Evolutionary conservation across 352 stramenopile species (phyloP).

Genomic region (Pythium pectinolyticum): DNA sequence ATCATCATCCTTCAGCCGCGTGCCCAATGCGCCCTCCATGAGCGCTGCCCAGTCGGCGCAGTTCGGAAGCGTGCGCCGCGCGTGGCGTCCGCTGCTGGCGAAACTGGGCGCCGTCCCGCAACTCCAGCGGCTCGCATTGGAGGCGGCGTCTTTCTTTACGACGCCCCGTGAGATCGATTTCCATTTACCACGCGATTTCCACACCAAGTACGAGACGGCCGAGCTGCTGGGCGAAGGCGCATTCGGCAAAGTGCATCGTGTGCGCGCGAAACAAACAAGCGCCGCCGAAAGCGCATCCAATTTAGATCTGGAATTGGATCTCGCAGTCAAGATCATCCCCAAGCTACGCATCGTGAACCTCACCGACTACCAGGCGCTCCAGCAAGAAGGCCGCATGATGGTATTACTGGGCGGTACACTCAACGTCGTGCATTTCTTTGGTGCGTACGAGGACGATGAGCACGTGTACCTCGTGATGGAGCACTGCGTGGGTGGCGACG

Average conservation of each 20-base stretch:
- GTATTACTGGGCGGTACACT: slow-evolving; percentile 70
- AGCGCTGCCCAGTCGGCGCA: slow-evolving; percentile 1
- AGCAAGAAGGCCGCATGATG: slow-evolving; percentile 80
- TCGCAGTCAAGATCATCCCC: slow-evolving; percentile 77
- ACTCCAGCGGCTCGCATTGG: slow-evolving; percentile 51
- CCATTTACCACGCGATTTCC: slow-evolving; percentile 53
- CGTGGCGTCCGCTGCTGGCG: slow-evolving; percentile 52
- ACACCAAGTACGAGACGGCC: slow-evolving; percentile 46
- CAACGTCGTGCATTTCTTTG: slow-evolving; percentile 84
- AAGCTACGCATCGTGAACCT: slow-evolving; percentile 64
- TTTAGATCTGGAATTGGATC: too few relatives aligned
- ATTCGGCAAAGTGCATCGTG: slow-evolving; percentile 66
- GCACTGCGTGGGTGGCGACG: slow-evolving; percentile 72
- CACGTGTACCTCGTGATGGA: slow-evolving; percentile 83
- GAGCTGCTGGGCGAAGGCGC: slow-evolving; percentile 69
- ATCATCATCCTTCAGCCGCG: slow-evolving; percentile 25
- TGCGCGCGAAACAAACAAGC: slow-evolving; percentile 27
- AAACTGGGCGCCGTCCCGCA: slow-evolving; percentile 39
- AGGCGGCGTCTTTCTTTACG: slow-evolving; percentile 66
- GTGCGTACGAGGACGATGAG: slow-evolving; percentile 71
- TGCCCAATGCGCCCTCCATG: slow-evolving; percentile 23
- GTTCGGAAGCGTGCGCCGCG: slow-evolving; percentile 60
- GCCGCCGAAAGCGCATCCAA: too few relatives aligned
- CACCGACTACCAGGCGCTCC: slow-evolving; percentile 59
- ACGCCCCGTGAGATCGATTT: slow-evolving; percentile 66